Conservation (phyloP, 169 alveolate genomes). For the Babesia bigemina region DNA sequence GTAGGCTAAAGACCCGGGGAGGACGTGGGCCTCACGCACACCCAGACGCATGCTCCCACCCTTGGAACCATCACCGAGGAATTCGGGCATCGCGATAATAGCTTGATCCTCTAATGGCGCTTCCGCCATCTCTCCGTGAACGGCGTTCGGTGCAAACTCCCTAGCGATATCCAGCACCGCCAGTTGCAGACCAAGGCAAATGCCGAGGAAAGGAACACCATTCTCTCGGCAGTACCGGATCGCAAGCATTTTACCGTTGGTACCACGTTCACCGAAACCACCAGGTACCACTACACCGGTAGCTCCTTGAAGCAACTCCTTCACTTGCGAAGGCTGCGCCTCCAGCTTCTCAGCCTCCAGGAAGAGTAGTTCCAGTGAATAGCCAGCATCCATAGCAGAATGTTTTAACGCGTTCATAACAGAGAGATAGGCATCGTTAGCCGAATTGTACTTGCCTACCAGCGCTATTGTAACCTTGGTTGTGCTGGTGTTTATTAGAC, state of each 20-base stretch:
- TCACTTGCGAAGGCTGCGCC: conserved; percentile 55
- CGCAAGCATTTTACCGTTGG: conserved; percentile 88
- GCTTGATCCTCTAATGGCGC: conserved; percentile 61
- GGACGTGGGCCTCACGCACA: conserved; percentile 82
- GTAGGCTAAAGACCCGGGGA: conserved; percentile 87
- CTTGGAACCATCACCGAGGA: conserved; percentile 69
- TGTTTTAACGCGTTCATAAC: conserved; percentile 91
- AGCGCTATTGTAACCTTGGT: conserved; percentile 84
- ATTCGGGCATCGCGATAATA: conserved; percentile 62
- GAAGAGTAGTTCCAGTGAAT: conserved; percentile 73
- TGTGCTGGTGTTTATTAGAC: conserved; percentile 56
- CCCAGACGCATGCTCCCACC: conserved; percentile 96
- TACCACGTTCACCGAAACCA: conserved; percentile 95
- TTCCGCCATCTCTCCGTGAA: conserved; percentile 75
- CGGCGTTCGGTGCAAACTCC: conserved; percentile 83
- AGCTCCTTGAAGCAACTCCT: conserved; percentile 76
- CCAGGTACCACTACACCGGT: conserved; percentile 94
- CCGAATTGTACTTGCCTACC: conserved; percentile 92
- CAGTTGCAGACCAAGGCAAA: conserved; percentile 94
- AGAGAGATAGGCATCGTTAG: conserved; percentile 91
- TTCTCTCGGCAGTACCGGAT: conserved; percentile 85
- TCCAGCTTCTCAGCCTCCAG: conserved; percentile 73
- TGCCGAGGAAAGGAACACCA: conserved; percentile 89
- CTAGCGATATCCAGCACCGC: conserved; percentile 84
- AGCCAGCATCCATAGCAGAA: conserved; percentile 87